These are phyloP conservation scores for Quercus mongolica DNA, from an alignment of 306 rosid species.

Conservation along the genomic window DNA sequence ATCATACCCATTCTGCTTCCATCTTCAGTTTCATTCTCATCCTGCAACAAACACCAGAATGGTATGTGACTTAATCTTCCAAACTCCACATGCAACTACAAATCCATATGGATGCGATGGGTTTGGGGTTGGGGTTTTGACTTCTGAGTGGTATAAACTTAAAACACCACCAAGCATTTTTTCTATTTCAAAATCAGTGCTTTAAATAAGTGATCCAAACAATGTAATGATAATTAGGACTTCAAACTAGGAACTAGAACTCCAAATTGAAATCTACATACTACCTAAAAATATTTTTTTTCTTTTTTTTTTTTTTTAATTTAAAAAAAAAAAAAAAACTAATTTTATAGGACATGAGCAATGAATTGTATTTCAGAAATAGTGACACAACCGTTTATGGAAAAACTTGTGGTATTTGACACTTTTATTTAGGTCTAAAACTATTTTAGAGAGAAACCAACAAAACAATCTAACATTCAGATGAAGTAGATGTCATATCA, in stretches of 20 bases:
- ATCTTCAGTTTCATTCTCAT: conserved; percentile 30
- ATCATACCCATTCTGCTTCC: conserved; percentile 1
- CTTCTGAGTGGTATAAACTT: not conserved
- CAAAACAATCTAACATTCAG: not conserved
- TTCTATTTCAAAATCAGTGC: not conserved
- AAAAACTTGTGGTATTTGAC: not conserved
- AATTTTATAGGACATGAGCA: not conserved
- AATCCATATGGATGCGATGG: not conserved
- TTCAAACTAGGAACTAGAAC: not conserved
- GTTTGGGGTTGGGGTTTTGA: not conserved
- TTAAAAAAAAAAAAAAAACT: not conserved
- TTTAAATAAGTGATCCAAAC: not conserved
- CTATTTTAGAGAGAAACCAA: not conserved
- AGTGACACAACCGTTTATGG: not conserved
- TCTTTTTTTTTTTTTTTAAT: no score
- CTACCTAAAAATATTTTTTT: not conserved
- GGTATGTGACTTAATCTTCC: not conserved
- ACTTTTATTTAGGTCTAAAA: not conserved
- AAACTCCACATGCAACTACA: not conserved
- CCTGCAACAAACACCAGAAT: conserved; percentile 35
- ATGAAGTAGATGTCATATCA: conserved; percentile 2
- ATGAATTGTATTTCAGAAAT: not conserved
- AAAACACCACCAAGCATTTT: not conserved
- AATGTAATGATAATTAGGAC: not conserved
- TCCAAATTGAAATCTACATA: not conserved